Percentiles rank a stretch among this genome's conserved stretches.
Conservation (phyloP, 805 yeast genomes). For the Wickerhamomyces rabaulensis region DNA sequence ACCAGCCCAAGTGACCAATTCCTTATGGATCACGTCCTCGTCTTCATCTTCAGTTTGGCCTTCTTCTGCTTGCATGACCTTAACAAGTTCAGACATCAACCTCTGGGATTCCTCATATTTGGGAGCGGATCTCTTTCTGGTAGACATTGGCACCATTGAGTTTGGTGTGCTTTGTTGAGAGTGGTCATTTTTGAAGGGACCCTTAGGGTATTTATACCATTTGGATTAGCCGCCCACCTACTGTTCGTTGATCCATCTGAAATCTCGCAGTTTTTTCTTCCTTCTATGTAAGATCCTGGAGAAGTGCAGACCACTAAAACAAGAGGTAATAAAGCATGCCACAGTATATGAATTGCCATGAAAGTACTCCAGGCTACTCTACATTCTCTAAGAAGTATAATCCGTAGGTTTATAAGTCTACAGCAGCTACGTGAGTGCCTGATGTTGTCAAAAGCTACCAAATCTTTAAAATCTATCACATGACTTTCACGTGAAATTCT, state of each 20-base stretch:
- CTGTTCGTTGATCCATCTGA: not conserved
- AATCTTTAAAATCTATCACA: not conserved
- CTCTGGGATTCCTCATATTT: not conserved
- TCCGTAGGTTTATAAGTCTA: no score
- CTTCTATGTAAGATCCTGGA: not conserved
- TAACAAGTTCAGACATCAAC: not conserved
- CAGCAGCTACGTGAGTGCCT: no score
- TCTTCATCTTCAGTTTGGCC: conserved; percentile 4
- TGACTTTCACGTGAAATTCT: not conserved
- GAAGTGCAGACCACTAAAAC: not conserved
- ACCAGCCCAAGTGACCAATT: conserved; percentile 43
- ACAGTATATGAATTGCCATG: no score
- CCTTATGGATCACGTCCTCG: conserved; percentile 27
- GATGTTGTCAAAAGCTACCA: no score
- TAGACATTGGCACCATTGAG: not conserved
- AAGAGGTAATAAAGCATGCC: no score
- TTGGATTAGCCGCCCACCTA: not conserved
- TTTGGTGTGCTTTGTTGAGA: not conserved
- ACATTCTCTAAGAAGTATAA: no score
- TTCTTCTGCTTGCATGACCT: not conserved
- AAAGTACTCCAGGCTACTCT: no score
- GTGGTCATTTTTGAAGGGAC: not conserved
- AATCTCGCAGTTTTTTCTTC: not conserved
- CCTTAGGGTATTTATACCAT: not conserved
- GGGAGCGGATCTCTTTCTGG: not conserved